A percentile compares a stretch with the other conserved stretches of the same genome.
phyloP scores from a whole-genome alignment of 2,329 filamentous ascomycete genomes.

The Claviceps maximensis region DNA sequence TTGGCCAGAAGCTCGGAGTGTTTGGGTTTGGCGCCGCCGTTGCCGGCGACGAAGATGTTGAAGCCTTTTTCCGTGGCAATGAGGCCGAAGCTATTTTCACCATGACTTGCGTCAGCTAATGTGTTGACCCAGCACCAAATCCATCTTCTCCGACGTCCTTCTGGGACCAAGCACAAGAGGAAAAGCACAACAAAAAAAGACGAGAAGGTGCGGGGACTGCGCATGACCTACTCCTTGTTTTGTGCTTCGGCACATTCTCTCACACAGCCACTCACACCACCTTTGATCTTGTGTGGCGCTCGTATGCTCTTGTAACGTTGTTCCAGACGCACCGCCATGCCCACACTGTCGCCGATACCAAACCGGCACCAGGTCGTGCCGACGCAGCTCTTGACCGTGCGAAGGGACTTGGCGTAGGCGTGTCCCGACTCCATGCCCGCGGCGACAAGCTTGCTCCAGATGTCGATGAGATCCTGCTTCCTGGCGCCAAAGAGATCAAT shows the following conservation, averaged over 20 bases:
- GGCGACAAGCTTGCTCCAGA: constrained; percentile 69
- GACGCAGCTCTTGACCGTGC: constrained; percentile 86
- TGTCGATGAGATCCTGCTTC: constrained; percentile 71
- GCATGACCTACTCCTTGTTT: constrained; percentile 62
- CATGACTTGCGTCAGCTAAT: neutral
- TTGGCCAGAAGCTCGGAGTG: constrained; percentile 77
- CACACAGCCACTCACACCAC: constrained; percentile 82
- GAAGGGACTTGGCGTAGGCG: constrained; percentile 77
- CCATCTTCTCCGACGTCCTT: too few species aligned
- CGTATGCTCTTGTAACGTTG: constrained; percentile 87
- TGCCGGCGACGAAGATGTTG: constrained; percentile 84
- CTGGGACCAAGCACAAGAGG: too few species aligned
- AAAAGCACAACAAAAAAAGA: neutral
- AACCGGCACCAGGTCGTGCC: constrained; percentile 86
- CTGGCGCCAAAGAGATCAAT: constrained; percentile 89
- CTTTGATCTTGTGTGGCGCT: constrained; percentile 84
- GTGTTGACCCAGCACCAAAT: too few species aligned
- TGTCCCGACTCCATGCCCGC: constrained; percentile 86
- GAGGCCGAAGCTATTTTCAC: constrained; percentile 54
- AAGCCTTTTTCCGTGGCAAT: constrained; percentile 89
- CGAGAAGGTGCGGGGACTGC: too few species aligned
- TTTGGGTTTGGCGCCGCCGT: constrained; percentile 73
- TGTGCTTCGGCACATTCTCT: constrained; percentile 86
- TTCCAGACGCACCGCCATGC: constrained; percentile 77
- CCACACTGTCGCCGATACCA: constrained; percentile 79